phyloP scores from a whole-genome alignment of 352 stramenopile species.

The Aphanomyces cochlioides region DNA sequence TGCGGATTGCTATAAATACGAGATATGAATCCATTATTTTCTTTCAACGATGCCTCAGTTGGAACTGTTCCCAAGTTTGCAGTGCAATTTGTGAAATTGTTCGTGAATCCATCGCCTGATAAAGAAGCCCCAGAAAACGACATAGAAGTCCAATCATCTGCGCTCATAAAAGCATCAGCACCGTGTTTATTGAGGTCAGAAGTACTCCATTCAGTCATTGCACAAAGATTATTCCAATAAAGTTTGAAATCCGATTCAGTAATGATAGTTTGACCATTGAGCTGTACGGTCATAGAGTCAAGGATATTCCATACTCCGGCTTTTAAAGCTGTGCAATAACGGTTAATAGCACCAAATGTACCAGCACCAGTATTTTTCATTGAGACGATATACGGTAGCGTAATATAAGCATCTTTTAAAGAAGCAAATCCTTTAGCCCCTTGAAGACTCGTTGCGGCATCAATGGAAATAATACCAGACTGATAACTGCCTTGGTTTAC shows the following conservation, averaged over 20 bases:
- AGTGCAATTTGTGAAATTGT: constrained; percentile 27
- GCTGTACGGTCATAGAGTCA: constrained; percentile 33
- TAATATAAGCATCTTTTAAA: constrained; percentile 32
- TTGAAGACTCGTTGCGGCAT: constrained; percentile 31
- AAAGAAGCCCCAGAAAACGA: background rate
- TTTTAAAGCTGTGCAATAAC: constrained; percentile 33
- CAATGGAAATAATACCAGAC: constrained; percentile 30
- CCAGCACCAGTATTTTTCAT: constrained; percentile 21
- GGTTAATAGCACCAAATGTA: constrained; percentile 26
- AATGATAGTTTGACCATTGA: constrained; percentile 34
- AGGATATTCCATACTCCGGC: constrained; percentile 37
- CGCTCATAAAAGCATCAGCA: constrained; percentile 35
- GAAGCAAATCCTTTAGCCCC: constrained; percentile 32
- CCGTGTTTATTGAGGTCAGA: constrained; percentile 36
- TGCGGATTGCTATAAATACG: constrained; percentile 23
- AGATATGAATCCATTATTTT: background rate
- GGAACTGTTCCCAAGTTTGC: background rate
- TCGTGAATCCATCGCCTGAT: constrained; percentile 32
- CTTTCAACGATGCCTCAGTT: too few relatives aligned
- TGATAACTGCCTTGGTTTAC: constrained; percentile 33
- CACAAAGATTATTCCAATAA: constrained; percentile 36
- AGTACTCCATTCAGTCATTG: constrained; percentile 31
- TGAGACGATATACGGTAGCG: constrained; percentile 32
- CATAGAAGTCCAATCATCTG: constrained; percentile 30
- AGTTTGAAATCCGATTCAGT: constrained; percentile 33